Base-by-base conservation (phyloP, 768 basidiomycete species). In the Tulasnella sp. region DNA sequence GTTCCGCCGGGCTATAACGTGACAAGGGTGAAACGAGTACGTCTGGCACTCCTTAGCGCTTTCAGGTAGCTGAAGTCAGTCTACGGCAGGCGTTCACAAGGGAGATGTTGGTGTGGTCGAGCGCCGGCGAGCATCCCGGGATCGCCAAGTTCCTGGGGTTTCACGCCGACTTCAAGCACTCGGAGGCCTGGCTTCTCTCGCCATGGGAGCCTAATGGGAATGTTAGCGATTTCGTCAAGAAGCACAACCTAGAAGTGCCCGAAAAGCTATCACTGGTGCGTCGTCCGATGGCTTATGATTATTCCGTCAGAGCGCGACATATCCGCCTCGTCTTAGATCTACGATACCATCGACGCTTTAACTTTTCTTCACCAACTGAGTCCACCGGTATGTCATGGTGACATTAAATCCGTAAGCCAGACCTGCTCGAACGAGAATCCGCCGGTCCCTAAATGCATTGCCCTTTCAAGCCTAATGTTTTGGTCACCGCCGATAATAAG, bases 171-270 rank as follows among this genome's bases (percentile, higher is more conserved):
- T 69, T 69, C 31, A 69, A 69, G 28, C 64, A 12, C 3, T 31
- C 28, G 9, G 31, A 69, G 16, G 64, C 64, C 2, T 69, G 64
- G 64, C 34, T 69, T 3, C 31, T 69, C 12, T 69, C 64, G 2
- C 64, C 64, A 37, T 69, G 64, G 64, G 64, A 69, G 64, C 64
- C 64, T 11, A 69, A 69, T 37, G 64, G 64, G 14, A 69, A 69
- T 14, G 28, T 69, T 16, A 69, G 64, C 18, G 64, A 69, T 20
- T 69, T 69, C 34, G 18, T 34, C 12, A 6, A 28, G 14, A 18
- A 9, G 28, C 12, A 28, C 64, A 69, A 69, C 31, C 34, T 69
- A 1, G 64, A 69, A 14, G 34, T 69, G 3, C 64, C 64, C 16
- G 64, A 69, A 37, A 69, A 69, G 34, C 64, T 69, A 6, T 28